These are phyloP conservation scores for Amphicarpaea edgeworthii DNA, from an alignment of 306 rosid species.

Conservation along the genomic window DNA sequence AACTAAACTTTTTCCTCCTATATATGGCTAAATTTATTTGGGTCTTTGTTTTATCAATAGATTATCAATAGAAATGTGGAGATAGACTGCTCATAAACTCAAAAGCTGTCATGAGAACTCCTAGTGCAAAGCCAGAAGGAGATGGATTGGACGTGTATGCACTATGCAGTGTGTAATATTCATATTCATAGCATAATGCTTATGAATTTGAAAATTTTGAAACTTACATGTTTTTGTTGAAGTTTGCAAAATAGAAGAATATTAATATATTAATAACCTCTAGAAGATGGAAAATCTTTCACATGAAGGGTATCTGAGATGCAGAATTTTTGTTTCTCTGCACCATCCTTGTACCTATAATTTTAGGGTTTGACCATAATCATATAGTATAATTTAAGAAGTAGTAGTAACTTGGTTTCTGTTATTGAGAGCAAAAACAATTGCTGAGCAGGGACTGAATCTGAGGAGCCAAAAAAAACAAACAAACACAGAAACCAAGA, in stretches of 20 bases:
- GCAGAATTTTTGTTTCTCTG: slow-evolving; percentile 33
- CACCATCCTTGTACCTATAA: slow-evolving; percentile 33
- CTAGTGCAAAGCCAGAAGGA: slow-evolving; percentile 31
- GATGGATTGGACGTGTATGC: neutral
- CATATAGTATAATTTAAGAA: slow-evolving; percentile 16
- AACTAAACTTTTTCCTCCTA: neutral
- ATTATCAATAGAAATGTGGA: slow-evolving; percentile 18
- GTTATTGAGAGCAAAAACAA: slow-evolving; percentile 39
- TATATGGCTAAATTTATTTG: slow-evolving; percentile 20
- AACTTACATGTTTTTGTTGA: neutral
- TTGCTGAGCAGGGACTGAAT: slow-evolving; percentile 41
- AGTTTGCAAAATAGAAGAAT: slow-evolving; percentile 3
- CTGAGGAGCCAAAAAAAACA: slow-evolving; percentile 23
- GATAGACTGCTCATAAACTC: neutral
- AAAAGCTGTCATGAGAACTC: slow-evolving; percentile 37
- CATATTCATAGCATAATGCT: slow-evolving; percentile 30
- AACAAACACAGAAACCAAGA: slow-evolving; percentile 2
- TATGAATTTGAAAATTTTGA: slow-evolving; percentile 20
- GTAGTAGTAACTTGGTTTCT: slow-evolving; percentile 8
- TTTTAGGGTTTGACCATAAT: slow-evolving; percentile 54
- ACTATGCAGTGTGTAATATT: neutral
- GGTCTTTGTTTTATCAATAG: slow-evolving; percentile 17
- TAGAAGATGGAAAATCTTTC: slow-evolving; percentile 38
- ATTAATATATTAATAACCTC: neutral
- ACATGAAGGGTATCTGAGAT: slow-evolving; percentile 25